Evolutionary conservation across 306 rosid genomes (phyloP).

Genomic region (Prunus armeniaca): DNA sequence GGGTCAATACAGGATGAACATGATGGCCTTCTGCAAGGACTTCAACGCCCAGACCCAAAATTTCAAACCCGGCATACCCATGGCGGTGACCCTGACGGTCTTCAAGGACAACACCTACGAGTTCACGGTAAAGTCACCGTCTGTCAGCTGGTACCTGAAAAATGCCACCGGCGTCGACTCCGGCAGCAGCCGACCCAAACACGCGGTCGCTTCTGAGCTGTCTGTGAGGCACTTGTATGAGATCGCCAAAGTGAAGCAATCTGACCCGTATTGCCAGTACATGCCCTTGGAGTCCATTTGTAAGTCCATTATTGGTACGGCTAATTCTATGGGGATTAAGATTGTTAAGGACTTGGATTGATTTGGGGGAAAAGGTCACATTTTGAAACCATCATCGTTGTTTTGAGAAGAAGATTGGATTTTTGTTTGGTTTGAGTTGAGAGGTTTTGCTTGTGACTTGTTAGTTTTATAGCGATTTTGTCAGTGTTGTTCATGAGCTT

Average conservation of each 20-base stretch:
- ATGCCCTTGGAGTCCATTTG: slow-evolving; percentile 73
- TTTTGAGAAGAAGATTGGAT: background rate
- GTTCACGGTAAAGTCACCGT: slow-evolving; percentile 70
- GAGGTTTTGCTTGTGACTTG: background rate
- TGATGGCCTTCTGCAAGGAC: slow-evolving; percentile 93
- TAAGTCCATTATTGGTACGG: slow-evolving; percentile 76
- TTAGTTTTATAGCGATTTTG: background rate
- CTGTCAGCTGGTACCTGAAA: slow-evolving; percentile 77
- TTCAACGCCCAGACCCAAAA: slow-evolving; percentile 78
- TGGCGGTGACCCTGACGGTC: slow-evolving; percentile 80
- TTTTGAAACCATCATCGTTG: background rate
- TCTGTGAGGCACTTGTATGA: slow-evolving; percentile 71
- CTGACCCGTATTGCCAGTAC: slow-evolving; percentile 67
- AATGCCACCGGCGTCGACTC: slow-evolving; percentile 73
- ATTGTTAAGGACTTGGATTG: slow-evolving; percentile 71
- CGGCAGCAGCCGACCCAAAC: slow-evolving; percentile 74
- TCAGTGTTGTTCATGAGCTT: background rate
- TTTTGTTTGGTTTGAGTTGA: background rate
- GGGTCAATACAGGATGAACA: slow-evolving; percentile 83
- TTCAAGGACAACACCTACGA: slow-evolving; percentile 90
- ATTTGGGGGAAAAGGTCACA: background rate
- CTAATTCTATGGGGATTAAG: slow-evolving; percentile 74
- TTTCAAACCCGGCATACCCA: slow-evolving; percentile 75
- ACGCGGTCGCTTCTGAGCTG: slow-evolving; percentile 57
- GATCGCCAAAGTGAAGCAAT: slow-evolving; percentile 80